A percentile compares a stretch with the other conserved stretches of the same genome.
Conservation (phyloP, 306 rosid species). For the Inga laurina region DNA sequence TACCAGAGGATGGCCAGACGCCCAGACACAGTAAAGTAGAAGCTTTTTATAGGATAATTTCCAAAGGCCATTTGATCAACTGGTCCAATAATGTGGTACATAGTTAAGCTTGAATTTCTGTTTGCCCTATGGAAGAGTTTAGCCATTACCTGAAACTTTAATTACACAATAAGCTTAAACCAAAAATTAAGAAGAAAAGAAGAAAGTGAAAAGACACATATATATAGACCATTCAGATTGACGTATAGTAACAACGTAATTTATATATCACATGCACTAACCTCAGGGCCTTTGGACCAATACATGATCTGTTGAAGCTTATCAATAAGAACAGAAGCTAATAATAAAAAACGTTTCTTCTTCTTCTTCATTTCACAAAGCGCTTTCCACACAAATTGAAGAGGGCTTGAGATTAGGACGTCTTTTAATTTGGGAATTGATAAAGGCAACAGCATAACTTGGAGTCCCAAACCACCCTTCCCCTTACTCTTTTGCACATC, state of each 20-base stretch:
- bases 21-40: constrained; percentile 16
- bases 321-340: neutral
- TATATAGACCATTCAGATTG: neutral
- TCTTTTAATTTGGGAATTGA: constrained; percentile 29
- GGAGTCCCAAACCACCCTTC: constrained; percentile 35
- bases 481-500: neutral
- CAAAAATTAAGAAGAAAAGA: too few relatives aligned
- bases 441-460: constrained; percentile 15
- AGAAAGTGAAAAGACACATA: too few relatives aligned
- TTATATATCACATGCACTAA: neutral
- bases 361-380: neutral
- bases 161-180: neutral
- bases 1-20: constrained; percentile 38
- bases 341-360: neutral
- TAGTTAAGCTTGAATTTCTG: constrained; percentile 40
- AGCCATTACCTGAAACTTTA: constrained; percentile 34
- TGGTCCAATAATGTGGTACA: constrained; percentile 54
- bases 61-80: constrained; percentile 41
- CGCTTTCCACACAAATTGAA: neutral
- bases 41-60: constrained; percentile 40
- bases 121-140: neutral
- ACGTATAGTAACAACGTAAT: too few relatives aligned
- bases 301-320: neutral
- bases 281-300: neutral
- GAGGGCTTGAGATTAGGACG: neutral